Percentiles rank a stretch among this genome's conserved stretches.
phyloP scores from a whole-genome alignment of 2,329 filamentous ascomycete species.

The Fusarium floridanum region DNA sequence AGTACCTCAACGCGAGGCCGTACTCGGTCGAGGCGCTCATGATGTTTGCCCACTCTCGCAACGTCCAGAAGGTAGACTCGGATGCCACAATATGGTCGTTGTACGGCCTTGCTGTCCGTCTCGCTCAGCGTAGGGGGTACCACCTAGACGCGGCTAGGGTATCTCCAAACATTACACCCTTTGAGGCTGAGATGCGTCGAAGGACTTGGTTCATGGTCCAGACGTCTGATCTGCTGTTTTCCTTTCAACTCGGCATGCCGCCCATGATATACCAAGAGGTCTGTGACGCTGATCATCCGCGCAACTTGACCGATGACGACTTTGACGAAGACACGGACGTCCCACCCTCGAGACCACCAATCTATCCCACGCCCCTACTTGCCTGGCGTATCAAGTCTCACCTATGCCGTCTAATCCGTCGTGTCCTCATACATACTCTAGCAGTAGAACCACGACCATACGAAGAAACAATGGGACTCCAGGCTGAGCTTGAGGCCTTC shows the following conservation, averaged over 20 bases:
- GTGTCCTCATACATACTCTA: conserved; percentile 58
- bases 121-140: conserved; percentile 66
- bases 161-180: conserved; percentile 57
- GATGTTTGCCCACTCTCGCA: conserved; percentile 59
- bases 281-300: conserved; percentile 60
- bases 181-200: conserved; percentile 65
- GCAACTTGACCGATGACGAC: conserved; percentile 63
- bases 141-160: conserved; percentile 62
- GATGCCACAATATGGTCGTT: conserved; percentile 62
- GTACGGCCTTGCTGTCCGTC: conserved; percentile 60
- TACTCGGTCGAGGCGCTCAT: conserved; percentile 64
- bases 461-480: conserved; percentile 50
- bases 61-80: conserved; percentile 57
- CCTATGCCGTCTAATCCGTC: conserved; percentile 59
- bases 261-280: conserved; percentile 62
- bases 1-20: conserved; percentile 60
- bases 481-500: conserved; percentile 56
- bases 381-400: conserved; percentile 59
- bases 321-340: conserved; percentile 62
- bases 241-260: conserved; percentile 67
- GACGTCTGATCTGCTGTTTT: conserved; percentile 62
- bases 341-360: conserved; percentile 57
- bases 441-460: conserved; percentile 55
- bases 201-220: conserved; percentile 63
- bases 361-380: conserved; percentile 59